Evolutionary conservation across 2,329 filamentous ascomycete genomes (phyloP), one percentile per base, ranked within the genome.

Genomic region (Diplocarpon mali): DNA sequence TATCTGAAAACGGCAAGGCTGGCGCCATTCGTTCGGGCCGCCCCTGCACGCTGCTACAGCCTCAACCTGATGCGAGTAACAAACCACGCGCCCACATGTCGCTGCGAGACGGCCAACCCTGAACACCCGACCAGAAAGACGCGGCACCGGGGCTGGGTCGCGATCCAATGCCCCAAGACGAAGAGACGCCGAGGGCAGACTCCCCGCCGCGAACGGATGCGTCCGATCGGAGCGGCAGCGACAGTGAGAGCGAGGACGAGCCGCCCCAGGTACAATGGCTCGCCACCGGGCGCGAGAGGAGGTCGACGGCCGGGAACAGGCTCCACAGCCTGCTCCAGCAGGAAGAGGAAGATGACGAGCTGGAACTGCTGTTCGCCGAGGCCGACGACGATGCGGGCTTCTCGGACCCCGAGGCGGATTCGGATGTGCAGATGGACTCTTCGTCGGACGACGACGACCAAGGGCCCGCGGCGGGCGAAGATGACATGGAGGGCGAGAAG

Each of bases 391-490:
- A 84, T 56, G 70, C 70, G 46, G 73, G 83, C 50, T 82, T 89
- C 64, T 79, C 77, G 43, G 83, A 88, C 57, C 76, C 72, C 6
- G 80, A 73, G 27, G 71, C 73, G 46, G 69, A 77, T 37, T 85
- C 83, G 1, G 90, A 95, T 60, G 80, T 85, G 54, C 80, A 85
- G 38, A 82, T 95, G 69, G 87, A 93, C 57, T 89, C 84, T 12
- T 93, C 86, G 0, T 85, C 80, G 0, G 84, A 86, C 52, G 83
- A 88, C 38, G 86, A 92, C 39, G 86, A 93, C 48, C 82, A 87
- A 46, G 79, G 76, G 64, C 70, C 78, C 41, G 71, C 82, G 47
- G 64, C 67, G 31, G 66, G 64, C 44, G 62, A 60, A 24, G 73
- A 72, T 15, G 78, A 92, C 53, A 64, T 92, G 4, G 85, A 86